Conservation (phyloP, 129 eudicot species). For the Heracleum sosnowskyi region DNA sequence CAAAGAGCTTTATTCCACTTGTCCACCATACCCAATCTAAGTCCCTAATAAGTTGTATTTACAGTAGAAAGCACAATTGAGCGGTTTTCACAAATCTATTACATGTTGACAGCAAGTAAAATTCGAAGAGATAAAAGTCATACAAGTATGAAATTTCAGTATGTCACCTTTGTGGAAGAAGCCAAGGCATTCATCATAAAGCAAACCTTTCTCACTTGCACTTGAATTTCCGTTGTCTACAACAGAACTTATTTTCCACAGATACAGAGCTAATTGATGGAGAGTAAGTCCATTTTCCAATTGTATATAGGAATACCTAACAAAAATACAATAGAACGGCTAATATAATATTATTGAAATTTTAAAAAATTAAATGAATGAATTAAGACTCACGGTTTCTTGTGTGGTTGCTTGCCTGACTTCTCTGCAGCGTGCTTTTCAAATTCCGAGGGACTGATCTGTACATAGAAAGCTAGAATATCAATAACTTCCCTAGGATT, state of each 20-base stretch:
- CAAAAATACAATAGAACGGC: neutral
- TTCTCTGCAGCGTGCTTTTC: too few species aligned
- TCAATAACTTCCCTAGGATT: too few species aligned
- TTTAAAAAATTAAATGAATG: too few species aligned
- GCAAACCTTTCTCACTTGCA: conserved; percentile 67
- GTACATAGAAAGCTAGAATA: too few species aligned
- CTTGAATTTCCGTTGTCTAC: conserved; percentile 63
- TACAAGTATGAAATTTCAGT: conserved; percentile 15
- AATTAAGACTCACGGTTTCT: too few species aligned
- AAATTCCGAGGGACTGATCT: too few species aligned
- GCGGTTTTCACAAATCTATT: neutral
- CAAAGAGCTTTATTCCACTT: too few species aligned
- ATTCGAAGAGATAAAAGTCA: neutral
- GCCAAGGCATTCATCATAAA: conserved; percentile 91
- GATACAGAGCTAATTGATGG: neutral
- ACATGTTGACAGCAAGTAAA: neutral
- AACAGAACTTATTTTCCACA: conserved; percentile 21
- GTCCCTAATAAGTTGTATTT: too few species aligned
- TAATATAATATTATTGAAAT: neutral
- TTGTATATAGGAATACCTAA: conserved; percentile 60
- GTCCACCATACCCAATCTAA: too few species aligned
- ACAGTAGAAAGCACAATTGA: too few species aligned
- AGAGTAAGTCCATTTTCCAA: conserved; percentile 46
- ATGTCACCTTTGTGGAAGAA: conserved; percentile 65
- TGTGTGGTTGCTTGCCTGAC: too few species aligned